Conservation (phyloP, 306 rosid species). For the Cyclanthera cordifolia region DNA sequence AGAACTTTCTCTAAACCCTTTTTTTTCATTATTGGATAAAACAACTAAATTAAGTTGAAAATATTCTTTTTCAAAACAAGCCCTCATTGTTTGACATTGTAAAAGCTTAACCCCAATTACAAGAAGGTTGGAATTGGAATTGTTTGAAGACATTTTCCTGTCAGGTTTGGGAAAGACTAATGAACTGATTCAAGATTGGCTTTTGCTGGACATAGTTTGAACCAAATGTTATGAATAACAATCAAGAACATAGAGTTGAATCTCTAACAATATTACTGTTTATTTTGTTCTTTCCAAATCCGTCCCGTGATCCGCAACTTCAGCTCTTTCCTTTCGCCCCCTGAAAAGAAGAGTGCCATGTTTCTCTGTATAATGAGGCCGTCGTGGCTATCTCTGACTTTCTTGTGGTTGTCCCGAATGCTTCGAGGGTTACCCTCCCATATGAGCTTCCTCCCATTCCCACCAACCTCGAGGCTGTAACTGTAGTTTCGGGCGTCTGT, state of each 20-base stretch:
- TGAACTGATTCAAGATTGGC: conserved; percentile 8
- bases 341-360: conserved; percentile 13
- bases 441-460: conserved; percentile 6
- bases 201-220: not conserved
- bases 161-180: not conserved
- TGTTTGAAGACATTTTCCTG: not conserved
- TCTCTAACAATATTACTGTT: not conserved
- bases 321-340: conserved; percentile 13
- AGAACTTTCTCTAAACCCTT: not conserved
- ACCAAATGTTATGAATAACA: conserved; percentile 2
- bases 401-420: conserved; percentile 11
- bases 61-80: not conserved
- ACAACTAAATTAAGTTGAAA: not conserved
- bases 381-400: conserved; percentile 11
- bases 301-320: conserved; percentile 7
- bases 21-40: not conserved
- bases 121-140: not conserved
- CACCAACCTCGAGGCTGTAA: conserved; percentile 10
- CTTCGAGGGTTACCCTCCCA: conserved; percentile 16
- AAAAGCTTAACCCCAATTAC: conserved; percentile 8
- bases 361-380: conserved; percentile 10
- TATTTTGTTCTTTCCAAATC: conserved; percentile 13
- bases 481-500: conserved; percentile 8
- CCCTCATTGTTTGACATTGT: not conserved
- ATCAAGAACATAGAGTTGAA: not conserved